phyloP scores from a whole-genome alignment of 768 basidiomycete species.

The Suillus discolor region DNA sequence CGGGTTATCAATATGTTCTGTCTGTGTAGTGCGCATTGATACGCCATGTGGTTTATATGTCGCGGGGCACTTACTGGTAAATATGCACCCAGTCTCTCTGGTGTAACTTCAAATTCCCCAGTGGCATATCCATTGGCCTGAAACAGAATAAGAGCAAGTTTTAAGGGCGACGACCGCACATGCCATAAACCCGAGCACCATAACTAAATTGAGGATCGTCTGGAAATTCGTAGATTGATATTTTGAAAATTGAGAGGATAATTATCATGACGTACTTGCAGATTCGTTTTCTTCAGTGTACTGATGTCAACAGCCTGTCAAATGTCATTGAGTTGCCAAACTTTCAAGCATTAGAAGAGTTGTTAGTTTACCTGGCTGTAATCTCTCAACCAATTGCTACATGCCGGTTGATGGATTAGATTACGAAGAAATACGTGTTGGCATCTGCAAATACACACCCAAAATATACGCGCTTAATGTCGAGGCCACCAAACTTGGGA shows the following conservation, averaged over 20 bases:
- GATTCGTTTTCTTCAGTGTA: conserved; percentile 68
- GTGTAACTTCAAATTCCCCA: conserved; percentile 83
- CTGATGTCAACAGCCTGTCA: conserved; percentile 81
- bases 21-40: conserved; percentile 38
- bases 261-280: conserved; percentile 51
- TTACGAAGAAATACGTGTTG: neutral
- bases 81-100: conserved; percentile 81
- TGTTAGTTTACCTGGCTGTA: conserved; percentile 64
- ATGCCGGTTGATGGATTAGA: conserved; percentile 3
- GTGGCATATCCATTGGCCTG: conserved; percentile 84
- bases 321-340: neutral
- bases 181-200: conserved; percentile 90
- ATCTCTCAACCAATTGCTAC: conserved; percentile 86
- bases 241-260: neutral
- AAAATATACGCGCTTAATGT: conserved; percentile 84
- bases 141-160: neutral
- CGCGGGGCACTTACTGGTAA: conserved; percentile 58
- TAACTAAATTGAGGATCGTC: conserved; percentile 87
- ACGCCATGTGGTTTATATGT: neutral
- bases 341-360: neutral
- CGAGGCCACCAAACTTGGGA: conserved; percentile 75
- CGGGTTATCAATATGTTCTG: conserved; percentile 92
- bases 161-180: conserved; percentile 16
- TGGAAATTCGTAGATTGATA: conserved; percentile 27
- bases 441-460: conserved; percentile 47